phyloP scores from a whole-genome alignment of 805 yeast genomes.

The Blastobotrys robertii region DNA sequence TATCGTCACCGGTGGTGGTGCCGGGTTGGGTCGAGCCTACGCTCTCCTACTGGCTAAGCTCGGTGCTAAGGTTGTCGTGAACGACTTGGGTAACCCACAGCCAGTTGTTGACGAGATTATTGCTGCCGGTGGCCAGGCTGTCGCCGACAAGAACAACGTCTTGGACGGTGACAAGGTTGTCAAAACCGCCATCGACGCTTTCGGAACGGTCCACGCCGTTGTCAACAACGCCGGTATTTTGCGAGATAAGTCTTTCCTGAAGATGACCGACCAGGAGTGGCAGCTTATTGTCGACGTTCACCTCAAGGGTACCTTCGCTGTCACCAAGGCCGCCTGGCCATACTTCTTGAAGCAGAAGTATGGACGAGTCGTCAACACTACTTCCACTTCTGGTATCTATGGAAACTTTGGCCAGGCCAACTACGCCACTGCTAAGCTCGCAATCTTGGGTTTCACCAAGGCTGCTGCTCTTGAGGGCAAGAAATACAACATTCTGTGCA shows the following conservation, averaged over 20 bases:
- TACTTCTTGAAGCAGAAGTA: slow-evolving; percentile 64
- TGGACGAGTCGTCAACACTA: slow-evolving; percentile 78
- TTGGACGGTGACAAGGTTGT: slow-evolving; percentile 70
- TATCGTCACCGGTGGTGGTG: slow-evolving; percentile 89
- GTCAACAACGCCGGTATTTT: slow-evolving; percentile 93
- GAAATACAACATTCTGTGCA: slow-evolving; percentile 61
- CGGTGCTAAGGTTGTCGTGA: slow-evolving; percentile 92
- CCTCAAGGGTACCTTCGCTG: slow-evolving; percentile 66
- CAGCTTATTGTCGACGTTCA: slow-evolving; percentile 70
- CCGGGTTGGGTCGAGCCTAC: slow-evolving; percentile 88
- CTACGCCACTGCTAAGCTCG: slow-evolving; percentile 89
- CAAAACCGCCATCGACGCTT: slow-evolving; percentile 62
- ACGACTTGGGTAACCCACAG: slow-evolving; percentile 72
- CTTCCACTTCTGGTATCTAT: slow-evolving; percentile 94
- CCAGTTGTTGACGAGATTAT: slow-evolving; percentile 65
- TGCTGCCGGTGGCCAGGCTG: slow-evolving; percentile 67
- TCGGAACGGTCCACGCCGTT: slow-evolving; percentile 77
- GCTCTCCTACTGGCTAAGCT: slow-evolving; percentile 76
- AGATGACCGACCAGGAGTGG: slow-evolving; percentile 84
- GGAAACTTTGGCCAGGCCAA: slow-evolving; percentile 98
- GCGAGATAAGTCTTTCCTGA: slow-evolving; percentile 78
- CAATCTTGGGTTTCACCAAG: slow-evolving; percentile 72
- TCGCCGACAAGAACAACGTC: slow-evolving; percentile 76
- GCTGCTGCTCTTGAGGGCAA: slow-evolving; percentile 89
- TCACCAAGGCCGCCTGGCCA: slow-evolving; percentile 91